Base-by-base conservation (phyloP, 257 asterid species). In the Solanum clarkiae region DNA sequence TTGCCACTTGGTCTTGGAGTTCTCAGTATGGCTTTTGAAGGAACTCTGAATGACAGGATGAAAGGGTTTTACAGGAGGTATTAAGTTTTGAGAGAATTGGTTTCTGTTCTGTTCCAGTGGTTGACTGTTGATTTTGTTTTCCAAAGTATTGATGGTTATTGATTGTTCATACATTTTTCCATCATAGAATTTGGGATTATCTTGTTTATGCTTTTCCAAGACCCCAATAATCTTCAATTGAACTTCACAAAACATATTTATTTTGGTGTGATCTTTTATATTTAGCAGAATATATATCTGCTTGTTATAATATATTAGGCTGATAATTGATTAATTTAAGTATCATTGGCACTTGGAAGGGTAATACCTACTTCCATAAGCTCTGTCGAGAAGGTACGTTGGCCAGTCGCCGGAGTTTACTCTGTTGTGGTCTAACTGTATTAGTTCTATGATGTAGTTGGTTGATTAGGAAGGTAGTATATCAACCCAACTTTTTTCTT, bases 21-120 rank as follows among this genome's bases (percentile, higher is more conserved):
- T 88, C 86, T 95, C 86, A 88, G 90, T 87, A 47, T 94, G 86
- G 94, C 91, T 49, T 95, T 95, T 79, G 92, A 91, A 69, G 99
- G 99, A 87, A 93, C 92, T 66, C 88, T 95, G 55, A 95, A 94
- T 84, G 99, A 95, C 84, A 92, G 97, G 91, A 95, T 95, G 99
- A 95, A 95, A 90, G 98, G 99, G 56, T 94, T 95, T 87, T 95
- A 95, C 88, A 90, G 98, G 91, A 95, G 99, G 99, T 94, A 85
- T 49, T 65, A 10, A 24, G 20, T 47, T 47, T 75, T 49, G 60
- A 24, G 62, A 49, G 1, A 49, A 8, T 77, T 77, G 10, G 6
- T 77, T 22, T 24, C 4, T 51, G 9, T 24, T 51, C 24, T 49
- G 62, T 51, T 75, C 44, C 24, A 22, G 60, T 49, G 60, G 6